Base-by-base conservation (phyloP, 495 filamentous ascomycete genomes). In the Xylaria venustula region DNA sequence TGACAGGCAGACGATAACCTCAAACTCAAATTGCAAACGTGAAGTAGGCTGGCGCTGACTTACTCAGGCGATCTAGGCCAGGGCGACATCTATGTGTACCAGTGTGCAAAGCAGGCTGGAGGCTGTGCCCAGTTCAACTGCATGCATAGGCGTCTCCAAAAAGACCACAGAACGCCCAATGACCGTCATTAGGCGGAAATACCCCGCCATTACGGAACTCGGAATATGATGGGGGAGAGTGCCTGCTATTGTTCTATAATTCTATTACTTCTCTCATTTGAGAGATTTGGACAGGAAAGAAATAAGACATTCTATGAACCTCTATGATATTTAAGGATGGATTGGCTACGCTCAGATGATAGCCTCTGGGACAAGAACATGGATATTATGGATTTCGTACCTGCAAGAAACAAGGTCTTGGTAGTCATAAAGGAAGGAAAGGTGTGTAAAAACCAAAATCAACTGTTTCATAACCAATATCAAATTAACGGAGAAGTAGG, bases 1-100 rank as follows among this genome's bases (percentile, higher is more conserved):
- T 32, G 26, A 50, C 26, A 50, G 26, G 47, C 26, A 32, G n/a
- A 50, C n/a, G 47, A 50, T 50, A 50, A n/a, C 47, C 47, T 34
- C 47, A 12, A 32, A 50, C n/a, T n/a, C n/a, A n/a, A 30, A 3
- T 5, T 32, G 26, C 26, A 50, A 6, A 50, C 25, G 9, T 11
- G 26, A 50, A 19, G 26, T 26, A 50, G 47, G 47, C 47, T 50
- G 23, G 45, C 22, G 12, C 45, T 28, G 2, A 48, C 12, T 15
- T n/a, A n/a, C n/a, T 48, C 12, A 14, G 15, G 23, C 12, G 6
- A n/a, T n/a, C n/a, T 15, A 14, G 2, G 45, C 26, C 23, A 48
- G n/a, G 7, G 19, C 20, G 7, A 17, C 45, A 48, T 48, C 45
- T 12, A 6, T 5, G 2, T 14, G 23, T 48, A 14, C 12, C 45